Percentiles rank a stretch among this genome's conserved stretches.
These are phyloP conservation scores for Rickenella mellea DNA, from an alignment of 768 basidiomycete species.

Conservation along the genomic window DNA sequence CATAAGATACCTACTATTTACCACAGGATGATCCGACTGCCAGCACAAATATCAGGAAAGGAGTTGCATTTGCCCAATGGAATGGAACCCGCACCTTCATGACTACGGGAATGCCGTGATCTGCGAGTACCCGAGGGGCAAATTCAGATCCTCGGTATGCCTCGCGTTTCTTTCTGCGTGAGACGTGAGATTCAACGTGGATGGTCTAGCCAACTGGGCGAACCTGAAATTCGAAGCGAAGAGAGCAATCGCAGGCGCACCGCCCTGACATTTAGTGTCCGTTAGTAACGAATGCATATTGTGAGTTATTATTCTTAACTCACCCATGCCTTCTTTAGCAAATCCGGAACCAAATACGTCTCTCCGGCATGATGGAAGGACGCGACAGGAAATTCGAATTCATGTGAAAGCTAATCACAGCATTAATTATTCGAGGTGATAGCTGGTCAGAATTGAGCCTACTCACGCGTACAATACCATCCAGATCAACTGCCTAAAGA, in stretches of 20 bases:
- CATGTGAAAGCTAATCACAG: conserved; percentile 60
- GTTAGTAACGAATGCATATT: not conserved
- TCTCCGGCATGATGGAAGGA: conserved; percentile 87
- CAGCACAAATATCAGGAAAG: not conserved
- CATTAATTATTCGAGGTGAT: not conserved
- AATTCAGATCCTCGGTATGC: conserved; percentile 75
- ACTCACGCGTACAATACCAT: conserved; percentile 58
- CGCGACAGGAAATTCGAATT: conserved; percentile 78
- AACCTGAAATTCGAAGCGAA: conserved; percentile 63
- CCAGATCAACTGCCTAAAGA: conserved; percentile 57
- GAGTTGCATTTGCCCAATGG: not conserved
- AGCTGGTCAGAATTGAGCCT: not conserved
- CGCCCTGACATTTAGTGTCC: conserved; percentile 7
- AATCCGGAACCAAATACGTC: conserved; percentile 78
- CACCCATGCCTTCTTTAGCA: conserved; percentile 64
- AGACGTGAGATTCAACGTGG: too few relatives aligned
- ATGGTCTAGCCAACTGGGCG: too few relatives aligned
- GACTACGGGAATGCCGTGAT: conserved; percentile 55
- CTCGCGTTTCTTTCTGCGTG: too few relatives aligned
- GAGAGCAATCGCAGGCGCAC: conserved; percentile 57
- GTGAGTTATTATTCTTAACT: not conserved
- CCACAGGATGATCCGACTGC: conserved; percentile 2
- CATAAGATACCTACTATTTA: conserved; percentile 25
- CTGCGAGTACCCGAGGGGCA: conserved; percentile 64
- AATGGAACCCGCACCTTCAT: conserved; percentile 49